Evolutionary conservation across 1,284 basidiomycete genomes (phyloP).

Genomic region (Ceratobasidium sp.): DNA sequence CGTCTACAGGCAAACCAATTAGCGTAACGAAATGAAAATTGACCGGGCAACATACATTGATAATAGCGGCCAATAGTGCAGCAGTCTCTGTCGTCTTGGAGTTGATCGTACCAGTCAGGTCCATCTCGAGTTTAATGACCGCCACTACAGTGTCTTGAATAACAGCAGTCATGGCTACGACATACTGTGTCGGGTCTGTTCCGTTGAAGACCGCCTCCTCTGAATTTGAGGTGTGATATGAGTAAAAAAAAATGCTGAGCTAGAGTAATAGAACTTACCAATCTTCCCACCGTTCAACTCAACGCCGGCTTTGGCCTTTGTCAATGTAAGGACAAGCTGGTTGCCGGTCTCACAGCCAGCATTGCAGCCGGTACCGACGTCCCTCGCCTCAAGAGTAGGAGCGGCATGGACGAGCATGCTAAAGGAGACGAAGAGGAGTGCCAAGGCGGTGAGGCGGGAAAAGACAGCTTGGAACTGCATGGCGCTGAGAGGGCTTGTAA

Average conservation of each 20-base stretch:
- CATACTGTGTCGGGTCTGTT: not conserved
- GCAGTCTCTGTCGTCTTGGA: slow-evolving; percentile 23
- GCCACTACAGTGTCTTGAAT: not conserved
- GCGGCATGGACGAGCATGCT: slow-evolving; percentile 12
- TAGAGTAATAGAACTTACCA: not conserved
- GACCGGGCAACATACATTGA: slow-evolving; percentile 6
- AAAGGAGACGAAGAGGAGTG: too few species aligned
- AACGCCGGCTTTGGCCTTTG: slow-evolving; percentile 16
- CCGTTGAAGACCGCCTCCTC: slow-evolving; percentile 15
- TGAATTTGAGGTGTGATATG: not conserved
- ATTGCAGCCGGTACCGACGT: slow-evolving; percentile 8
- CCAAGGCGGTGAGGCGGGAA: too few species aligned
- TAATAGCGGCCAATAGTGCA: not conserved
- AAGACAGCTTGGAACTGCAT: slow-evolving; percentile 12
- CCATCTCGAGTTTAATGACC: slow-evolving; percentile 17
- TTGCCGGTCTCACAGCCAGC: slow-evolving; percentile 13
- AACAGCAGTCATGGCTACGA: not conserved
- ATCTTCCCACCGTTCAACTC: slow-evolving; percentile 20
- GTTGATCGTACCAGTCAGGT: slow-evolving; percentile 23
- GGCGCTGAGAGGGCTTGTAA: not conserved
- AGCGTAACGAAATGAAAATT: too few species aligned
- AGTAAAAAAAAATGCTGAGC: too few species aligned
- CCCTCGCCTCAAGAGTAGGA: slow-evolving; percentile 15
- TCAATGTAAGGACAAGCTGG: slow-evolving; percentile 1
- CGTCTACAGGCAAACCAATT: not conserved